Percentiles rank a stretch among this genome's conserved stretches.
phyloP scores from a whole-genome alignment of 2,329 filamentous ascomycete species.

The Endoconidiophora polonica region DNA sequence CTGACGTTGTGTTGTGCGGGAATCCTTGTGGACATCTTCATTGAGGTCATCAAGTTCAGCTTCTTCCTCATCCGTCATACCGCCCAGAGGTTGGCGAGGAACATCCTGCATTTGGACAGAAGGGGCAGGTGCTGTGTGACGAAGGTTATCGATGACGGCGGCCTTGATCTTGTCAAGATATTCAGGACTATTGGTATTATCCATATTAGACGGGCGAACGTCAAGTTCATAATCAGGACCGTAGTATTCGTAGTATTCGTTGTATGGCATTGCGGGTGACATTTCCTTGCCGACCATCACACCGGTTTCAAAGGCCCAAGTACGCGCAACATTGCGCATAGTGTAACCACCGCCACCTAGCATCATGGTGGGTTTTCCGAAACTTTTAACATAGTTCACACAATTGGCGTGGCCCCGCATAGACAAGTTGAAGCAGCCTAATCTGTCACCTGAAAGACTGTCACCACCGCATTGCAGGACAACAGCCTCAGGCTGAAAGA shows the following conservation, averaged over 20 bases:
- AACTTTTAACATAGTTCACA: conserved; percentile 78
- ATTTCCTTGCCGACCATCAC: conserved; percentile 72
- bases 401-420: conserved; percentile 93
- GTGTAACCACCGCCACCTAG: conserved; percentile 94
- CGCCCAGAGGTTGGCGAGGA: conserved; percentile 42
- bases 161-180: conserved; percentile 72
- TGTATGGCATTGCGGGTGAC: conserved; percentile 72
- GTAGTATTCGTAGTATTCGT: conserved; percentile 94
- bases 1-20: conserved; percentile 61
- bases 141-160: conserved; percentile 69
- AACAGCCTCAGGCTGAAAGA: conserved; percentile 78
- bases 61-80: conserved; percentile 50
- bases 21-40: conserved; percentile 73
- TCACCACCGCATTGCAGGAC: conserved; percentile 94
- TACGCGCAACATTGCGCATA: conserved; percentile 88
- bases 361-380: conserved; percentile 72
- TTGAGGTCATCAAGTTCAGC: conserved; percentile 54
- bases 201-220: conserved; percentile 73
- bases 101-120: conserved; percentile 83
- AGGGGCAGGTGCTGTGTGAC: conserved; percentile 70
- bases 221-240: conserved; percentile 81
- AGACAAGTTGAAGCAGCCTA: conserved; percentile 95
- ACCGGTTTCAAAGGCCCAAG: conserved; percentile 94
- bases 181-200: conserved; percentile 73
- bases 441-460: conserved; percentile 78